phyloP scores from a whole-genome alignment of 495 filamentous ascomycete genomes.

The Daldinia concentrica region DNA sequence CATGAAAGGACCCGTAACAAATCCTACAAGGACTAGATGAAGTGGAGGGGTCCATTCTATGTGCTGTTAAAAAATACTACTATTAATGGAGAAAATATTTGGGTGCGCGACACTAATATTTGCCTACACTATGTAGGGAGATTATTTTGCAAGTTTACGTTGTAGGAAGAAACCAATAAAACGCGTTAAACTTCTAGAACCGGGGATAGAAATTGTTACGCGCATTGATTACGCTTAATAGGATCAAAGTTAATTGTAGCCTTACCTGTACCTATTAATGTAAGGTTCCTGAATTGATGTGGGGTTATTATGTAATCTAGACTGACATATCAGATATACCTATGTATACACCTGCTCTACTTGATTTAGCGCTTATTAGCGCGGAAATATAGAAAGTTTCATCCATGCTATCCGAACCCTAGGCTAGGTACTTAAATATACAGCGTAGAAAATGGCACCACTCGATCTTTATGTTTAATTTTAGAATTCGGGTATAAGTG shows the following conservation, averaged over 20 bases:
- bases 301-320: not conserved
- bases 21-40: conserved; percentile 19
- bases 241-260: not conserved
- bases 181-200: not conserved
- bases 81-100: not conserved
- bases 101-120: not conserved
- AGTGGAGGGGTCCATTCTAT: not conserved
- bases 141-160: not conserved
- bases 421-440: not conserved
- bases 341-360: not conserved
- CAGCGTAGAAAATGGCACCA: not conserved
- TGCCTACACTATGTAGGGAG: not conserved
- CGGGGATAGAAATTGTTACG: not conserved
- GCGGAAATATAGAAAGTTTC: not conserved
- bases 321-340: not conserved
- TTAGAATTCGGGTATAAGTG: conserved; percentile 20
- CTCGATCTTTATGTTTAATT: conserved; percentile 28
- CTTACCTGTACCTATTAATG: not conserved
- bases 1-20: conserved; percentile 16
- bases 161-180: not conserved
- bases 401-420: not conserved
- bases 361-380: not conserved
- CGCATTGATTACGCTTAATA: not conserved
- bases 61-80: not conserved
- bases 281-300: not conserved